Conservation (phyloP, 73 alveolate species). For the Tetrahymena borealis region DNA sequence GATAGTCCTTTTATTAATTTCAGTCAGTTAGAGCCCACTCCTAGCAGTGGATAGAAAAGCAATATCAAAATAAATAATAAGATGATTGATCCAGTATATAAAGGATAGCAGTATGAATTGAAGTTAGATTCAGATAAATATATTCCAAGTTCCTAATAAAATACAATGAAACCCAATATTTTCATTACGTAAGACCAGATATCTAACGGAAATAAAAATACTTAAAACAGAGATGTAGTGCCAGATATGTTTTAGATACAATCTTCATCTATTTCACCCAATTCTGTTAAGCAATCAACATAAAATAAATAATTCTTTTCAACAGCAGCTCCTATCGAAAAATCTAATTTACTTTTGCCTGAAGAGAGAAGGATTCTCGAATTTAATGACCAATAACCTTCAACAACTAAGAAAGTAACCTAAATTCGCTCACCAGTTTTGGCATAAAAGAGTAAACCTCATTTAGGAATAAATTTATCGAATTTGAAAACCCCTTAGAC, state of each 20-base stretch:
- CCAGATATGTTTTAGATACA: neutral
- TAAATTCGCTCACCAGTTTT: neutral
- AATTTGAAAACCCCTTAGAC: neutral
- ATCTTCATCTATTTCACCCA: neutral
- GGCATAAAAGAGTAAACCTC: neutral
- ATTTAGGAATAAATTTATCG: neutral
- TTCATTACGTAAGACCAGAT: neutral
- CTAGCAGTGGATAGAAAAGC: neutral
- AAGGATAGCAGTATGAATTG: neutral
- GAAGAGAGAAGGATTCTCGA: neutral
- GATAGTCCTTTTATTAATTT: neutral
- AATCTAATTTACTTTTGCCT: neutral
- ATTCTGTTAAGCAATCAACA: neutral
- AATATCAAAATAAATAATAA: neutral
- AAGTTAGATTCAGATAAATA: neutral
- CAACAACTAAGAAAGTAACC: neutral
- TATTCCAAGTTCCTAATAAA: neutral
- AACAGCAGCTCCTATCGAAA: neutral
- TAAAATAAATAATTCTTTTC: neutral
- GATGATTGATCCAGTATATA: neutral
- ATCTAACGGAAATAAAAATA: neutral
- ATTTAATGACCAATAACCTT: neutral
- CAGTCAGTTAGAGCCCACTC: neutral
- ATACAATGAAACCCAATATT: neutral
- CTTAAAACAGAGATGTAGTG: neutral